Evolutionary conservation across 768 basidiomycete genomes (phyloP).

Genomic region (Auricularia auricula-judae): DNA sequence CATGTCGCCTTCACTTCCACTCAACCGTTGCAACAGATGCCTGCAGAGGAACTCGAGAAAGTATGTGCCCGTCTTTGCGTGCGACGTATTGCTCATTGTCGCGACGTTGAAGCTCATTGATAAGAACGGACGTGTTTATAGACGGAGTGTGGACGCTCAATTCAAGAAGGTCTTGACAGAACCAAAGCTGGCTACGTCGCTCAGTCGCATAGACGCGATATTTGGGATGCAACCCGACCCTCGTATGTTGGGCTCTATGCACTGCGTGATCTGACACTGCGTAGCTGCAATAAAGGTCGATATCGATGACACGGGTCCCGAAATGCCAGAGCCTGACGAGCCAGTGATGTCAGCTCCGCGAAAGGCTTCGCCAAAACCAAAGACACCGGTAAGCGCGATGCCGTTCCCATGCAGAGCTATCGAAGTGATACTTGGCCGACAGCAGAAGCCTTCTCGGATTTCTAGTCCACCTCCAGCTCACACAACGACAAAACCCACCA

Average conservation of each 20-base stretch:
- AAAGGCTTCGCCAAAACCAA: too few species aligned
- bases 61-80: slow-evolving; percentile 20
- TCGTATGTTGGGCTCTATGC: not conserved
- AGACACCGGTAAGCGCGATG: too few species aligned
- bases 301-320: not conserved
- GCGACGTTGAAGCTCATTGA: not conserved
- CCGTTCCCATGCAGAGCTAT: too few species aligned
- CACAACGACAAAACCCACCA: not conserved
- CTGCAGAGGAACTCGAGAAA: slow-evolving; percentile 55
- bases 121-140: not conserved
- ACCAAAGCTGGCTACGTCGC: not conserved
- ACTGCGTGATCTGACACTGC: not conserved
- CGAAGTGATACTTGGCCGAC: not conserved
- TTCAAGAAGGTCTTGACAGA: not conserved
- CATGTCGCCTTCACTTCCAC: slow-evolving; percentile 57
- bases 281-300: not conserved
- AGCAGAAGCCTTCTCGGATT: not conserved
- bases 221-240: not conserved
- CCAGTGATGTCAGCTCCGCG: not conserved
- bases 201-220: not conserved
- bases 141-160: not conserved
- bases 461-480: not conserved
- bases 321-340: not conserved
- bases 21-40: slow-evolving; percentile 43
- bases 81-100: not conserved